phyloP scores from a whole-genome alignment of 805 yeast genomes.

The Yamadazyma akitaensis region DNA sequence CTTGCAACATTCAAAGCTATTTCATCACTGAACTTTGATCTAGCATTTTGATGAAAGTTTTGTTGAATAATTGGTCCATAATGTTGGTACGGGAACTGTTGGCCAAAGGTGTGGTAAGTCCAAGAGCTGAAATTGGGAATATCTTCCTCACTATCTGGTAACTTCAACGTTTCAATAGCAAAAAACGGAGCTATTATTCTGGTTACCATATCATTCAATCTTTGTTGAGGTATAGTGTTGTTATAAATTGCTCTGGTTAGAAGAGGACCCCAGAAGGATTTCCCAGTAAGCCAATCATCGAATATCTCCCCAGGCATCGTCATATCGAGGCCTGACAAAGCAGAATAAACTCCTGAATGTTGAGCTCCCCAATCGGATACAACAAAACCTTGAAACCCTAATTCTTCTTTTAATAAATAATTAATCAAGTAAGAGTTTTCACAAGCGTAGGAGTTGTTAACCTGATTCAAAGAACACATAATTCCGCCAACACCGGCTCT shows the following conservation, averaged over 20 bases:
- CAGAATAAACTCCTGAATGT: conserved; percentile 54
- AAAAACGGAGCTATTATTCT: conserved; percentile 57
- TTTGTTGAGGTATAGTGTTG: conserved; percentile 48
- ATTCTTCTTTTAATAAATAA: conserved; percentile 53
- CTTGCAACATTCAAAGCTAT: conserved; percentile 52
- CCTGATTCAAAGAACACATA: conserved; percentile 59
- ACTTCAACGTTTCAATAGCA: conserved; percentile 34
- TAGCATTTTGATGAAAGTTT: conserved; percentile 54
- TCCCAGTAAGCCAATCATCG: conserved; percentile 52
- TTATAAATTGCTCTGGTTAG: conserved; percentile 54
- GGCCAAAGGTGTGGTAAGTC: conserved; percentile 56
- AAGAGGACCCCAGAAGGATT: conserved; percentile 56
- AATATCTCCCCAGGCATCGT: conserved; percentile 59
- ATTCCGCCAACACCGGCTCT: conserved; percentile 58
- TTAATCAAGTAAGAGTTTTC: conserved; percentile 57
- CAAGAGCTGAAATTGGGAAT: conserved; percentile 56
- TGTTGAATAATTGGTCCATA: conserved; percentile 52
- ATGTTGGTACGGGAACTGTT: conserved; percentile 50
- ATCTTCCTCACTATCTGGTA: conserved; percentile 38
- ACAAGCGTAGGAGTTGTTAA: conserved; percentile 57
- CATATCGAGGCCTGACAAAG: conserved; percentile 61
- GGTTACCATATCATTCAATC: conserved; percentile 62
- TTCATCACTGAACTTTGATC: conserved; percentile 45
- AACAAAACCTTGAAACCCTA: conserved; percentile 68
- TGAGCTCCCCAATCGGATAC: conserved; percentile 68